Percentiles rank a stretch among this genome's conserved stretches.
phyloP scores from a whole-genome alignment of 306 rosid species.

The Coriaria nepalensis region DNA sequence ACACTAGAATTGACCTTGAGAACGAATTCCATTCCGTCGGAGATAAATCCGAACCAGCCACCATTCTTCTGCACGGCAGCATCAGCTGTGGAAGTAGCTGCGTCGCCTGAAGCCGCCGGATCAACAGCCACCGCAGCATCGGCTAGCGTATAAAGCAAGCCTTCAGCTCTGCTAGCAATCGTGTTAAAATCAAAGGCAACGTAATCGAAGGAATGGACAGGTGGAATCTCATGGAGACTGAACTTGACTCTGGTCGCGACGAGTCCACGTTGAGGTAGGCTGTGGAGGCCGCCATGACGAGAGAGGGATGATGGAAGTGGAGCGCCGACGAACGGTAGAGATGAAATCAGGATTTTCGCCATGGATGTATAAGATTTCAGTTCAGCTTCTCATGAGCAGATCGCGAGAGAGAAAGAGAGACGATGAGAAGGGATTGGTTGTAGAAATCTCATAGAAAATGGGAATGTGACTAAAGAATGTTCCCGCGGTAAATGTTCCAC shows the following conservation, averaged over 20 bases:
- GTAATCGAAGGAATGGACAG: conserved; percentile 33
- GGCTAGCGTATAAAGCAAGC: conserved; percentile 75
- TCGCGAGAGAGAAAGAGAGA: conserved; percentile 5
- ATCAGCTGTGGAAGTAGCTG: conserved; percentile 29
- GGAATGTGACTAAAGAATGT: too few relatives aligned
- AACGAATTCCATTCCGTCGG: conserved; percentile 79
- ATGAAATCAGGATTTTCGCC: conserved; percentile 72
- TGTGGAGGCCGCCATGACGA: conserved; percentile 31
- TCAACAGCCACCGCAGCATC: conserved; percentile 70
- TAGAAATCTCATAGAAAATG: too few relatives aligned
- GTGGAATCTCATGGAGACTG: conserved; percentile 75
- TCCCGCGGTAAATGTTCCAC: too few relatives aligned
- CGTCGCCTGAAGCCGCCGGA: conserved; percentile 18
- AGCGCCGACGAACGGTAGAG: conserved; percentile 54
- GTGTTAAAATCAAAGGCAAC: conserved; percentile 28
- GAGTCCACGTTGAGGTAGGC: conserved; percentile 35
- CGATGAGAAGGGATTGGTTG: conserved; percentile 7
- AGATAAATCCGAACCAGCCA: conserved; percentile 92
- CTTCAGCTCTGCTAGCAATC: conserved; percentile 43
- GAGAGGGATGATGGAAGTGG: conserved; percentile 51
- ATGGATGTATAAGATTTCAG: conserved; percentile 32
- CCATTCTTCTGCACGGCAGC: conserved; percentile 59
- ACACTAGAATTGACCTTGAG: conserved; percentile 48
- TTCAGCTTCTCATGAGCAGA: conserved; percentile 42
- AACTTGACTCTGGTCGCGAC: conserved; percentile 47